Base-by-base conservation (phyloP, 495 filamentous ascomycete species). In the Penicillium cataractarum region DNA sequence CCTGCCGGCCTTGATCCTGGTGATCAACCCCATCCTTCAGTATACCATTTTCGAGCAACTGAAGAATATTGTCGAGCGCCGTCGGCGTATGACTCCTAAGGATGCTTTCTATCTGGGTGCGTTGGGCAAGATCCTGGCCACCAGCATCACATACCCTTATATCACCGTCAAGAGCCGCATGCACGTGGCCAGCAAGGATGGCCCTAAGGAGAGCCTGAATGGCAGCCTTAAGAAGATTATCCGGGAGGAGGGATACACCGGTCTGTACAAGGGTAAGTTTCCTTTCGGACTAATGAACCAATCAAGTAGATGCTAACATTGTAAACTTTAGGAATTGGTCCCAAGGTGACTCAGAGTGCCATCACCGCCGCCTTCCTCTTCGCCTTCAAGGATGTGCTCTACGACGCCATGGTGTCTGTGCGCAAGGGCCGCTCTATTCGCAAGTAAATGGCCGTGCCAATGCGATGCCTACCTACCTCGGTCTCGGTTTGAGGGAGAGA, bases 21-120 rank as follows among this genome's bases (percentile, higher is more conserved):
- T 99, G 57, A 91, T 97, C 73, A 99, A 99, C 76, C 95, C 95
- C 2, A 99, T 99, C 62, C 77, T 99, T 63, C 96, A 98, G 78
- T 99, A 99, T 71, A 99, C 96, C 17, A 90, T 99, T 50, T 99
- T 97, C 65, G 95, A 99, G 82, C 93, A 97, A 79, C 77, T 99
- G 79, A 97, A 97, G 83, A 89, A 91, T 64, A 58, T 83, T 13
- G 71, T 92, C 33, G 89, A 90, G 74, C 87, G 84, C 63, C 82
- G 86, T 21, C 76, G 85, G 22, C 82, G 84, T 35, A 85, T 97
- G 63, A 96, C 89, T 0, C 91, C 95, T 1, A 89, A 86, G 52
- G 85, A 96, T 69, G 92, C 90, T 3, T 99, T 99, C 71, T 85
- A 95, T 62, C 78, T 99, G 5, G 95, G 95, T 55, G 95, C 95